These are phyloP conservation scores for Cyclotella sp. DNA, from an alignment of 108 stramenopile genomes.

Conservation along the genomic window DNA sequence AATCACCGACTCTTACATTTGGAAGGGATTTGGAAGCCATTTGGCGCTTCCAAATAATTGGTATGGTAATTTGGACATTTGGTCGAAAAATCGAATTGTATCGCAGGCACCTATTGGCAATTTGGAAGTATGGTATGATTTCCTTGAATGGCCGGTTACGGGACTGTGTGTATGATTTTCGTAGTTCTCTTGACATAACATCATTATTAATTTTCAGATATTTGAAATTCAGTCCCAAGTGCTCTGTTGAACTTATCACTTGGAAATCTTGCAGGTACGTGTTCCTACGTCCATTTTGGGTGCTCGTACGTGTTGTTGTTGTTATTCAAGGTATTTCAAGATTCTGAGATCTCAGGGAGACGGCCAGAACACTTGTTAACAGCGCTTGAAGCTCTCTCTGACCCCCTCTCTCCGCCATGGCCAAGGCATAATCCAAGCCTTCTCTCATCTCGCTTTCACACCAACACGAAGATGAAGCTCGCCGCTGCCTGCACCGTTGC, in stretches of 20 bases:
- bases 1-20: no score
- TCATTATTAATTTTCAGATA: no score
- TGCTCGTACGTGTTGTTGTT: not conserved
- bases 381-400: not conserved
- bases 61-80: no score
- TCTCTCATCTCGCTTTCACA: not conserved
- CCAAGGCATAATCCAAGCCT: conserved; percentile 2
- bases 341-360: not conserved
- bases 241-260: not conserved
- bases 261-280: not conserved
- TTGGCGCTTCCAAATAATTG: no score
- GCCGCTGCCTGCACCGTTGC: conserved; percentile 68
- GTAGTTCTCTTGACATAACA: no score
- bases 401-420: not conserved
- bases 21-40: no score
- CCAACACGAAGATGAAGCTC: conserved; percentile 50
- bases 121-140: no score
- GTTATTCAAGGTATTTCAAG: not conserved
- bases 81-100: no score
- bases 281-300: not conserved
- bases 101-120: no score
- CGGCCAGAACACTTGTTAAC: not conserved
- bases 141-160: no score
- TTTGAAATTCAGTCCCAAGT: no score
- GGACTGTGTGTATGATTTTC: no score